These are phyloP conservation scores for Pittosporum tobira DNA, from an alignment of 129 eudicot species.

Conservation along the genomic window DNA sequence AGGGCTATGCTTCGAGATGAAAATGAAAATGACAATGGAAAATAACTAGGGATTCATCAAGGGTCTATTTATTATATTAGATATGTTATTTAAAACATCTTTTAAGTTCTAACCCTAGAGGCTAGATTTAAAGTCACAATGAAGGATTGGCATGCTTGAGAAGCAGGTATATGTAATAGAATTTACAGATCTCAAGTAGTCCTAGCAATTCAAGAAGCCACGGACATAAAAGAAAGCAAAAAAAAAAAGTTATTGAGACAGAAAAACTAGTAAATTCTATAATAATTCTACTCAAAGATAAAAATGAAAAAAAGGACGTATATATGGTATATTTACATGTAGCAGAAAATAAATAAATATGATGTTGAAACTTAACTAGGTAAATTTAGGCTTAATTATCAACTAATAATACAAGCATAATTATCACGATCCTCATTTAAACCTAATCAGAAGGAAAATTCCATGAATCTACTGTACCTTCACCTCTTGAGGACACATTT, in stretches of 20 bases:
- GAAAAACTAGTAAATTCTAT: too few relatives aligned
- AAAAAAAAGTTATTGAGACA: not conserved
- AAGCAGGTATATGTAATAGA: too few relatives aligned
- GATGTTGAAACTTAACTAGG: not conserved
- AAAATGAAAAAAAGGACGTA: not conserved
- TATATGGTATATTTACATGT: not conserved
- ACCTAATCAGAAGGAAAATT: conserved; percentile 40
- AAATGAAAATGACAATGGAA: too few relatives aligned
- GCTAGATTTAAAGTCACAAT: too few relatives aligned
- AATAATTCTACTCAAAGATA: not conserved
- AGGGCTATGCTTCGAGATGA: too few relatives aligned
- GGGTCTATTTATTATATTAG: too few relatives aligned
- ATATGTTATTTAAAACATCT: too few relatives aligned
- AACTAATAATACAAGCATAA: not conserved
- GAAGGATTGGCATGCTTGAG: too few relatives aligned
- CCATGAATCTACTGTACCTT: conserved; percentile 49
- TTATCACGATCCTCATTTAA: not conserved
- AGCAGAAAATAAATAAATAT: not conserved
- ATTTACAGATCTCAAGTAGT: too few relatives aligned
- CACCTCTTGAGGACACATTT: conserved; percentile 26
- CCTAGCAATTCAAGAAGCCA: not conserved
- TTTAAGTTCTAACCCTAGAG: too few relatives aligned
- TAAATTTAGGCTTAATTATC: not conserved
- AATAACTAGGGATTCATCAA: too few relatives aligned
- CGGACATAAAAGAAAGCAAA: not conserved